These are phyloP conservation scores for Cyclocybe aegerita DNA, from an alignment of 768 basidiomycete genomes.

Conservation along the genomic window DNA sequence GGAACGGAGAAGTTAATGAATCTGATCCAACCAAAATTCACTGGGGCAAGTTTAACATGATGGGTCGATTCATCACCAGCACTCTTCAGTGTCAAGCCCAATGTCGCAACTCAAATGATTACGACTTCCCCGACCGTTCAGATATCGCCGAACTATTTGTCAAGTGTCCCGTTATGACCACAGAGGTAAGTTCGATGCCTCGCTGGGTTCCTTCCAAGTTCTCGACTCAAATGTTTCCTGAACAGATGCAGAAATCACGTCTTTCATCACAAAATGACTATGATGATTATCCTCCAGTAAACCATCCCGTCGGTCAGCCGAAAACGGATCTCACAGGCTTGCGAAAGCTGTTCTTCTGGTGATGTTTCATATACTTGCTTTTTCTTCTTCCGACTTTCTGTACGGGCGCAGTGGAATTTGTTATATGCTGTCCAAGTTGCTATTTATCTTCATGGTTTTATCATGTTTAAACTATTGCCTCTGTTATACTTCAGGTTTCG, in stretches of 20 bases:
- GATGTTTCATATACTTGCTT: conserved; percentile 13
- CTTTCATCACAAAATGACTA: conserved; percentile 53
- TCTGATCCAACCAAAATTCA: conserved; percentile 75
- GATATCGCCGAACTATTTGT: conserved; percentile 56
- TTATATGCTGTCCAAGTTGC: not conserved
- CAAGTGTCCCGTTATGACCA: conserved; percentile 62
- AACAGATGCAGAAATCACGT: conserved; percentile 66
- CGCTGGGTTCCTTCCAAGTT: not conserved
- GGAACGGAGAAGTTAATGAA: conserved; percentile 70
- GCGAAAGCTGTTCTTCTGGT: conserved; percentile 52
- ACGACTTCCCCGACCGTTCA: conserved; percentile 58
- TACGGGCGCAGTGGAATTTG: conserved; percentile 2
- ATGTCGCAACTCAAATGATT: conserved; percentile 59
- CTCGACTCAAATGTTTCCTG: conserved; percentile 1
- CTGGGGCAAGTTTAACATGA: conserved; percentile 95
- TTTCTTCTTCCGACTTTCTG: conserved; percentile 14
- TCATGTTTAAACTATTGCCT: not conserved
- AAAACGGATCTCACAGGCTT: conserved; percentile 43
- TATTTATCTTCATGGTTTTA: not conserved
- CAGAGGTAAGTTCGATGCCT: conserved; percentile 48
- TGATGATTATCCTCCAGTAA: conserved; percentile 35
- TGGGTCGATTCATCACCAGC: conserved; percentile 80
- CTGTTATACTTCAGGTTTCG: no score
- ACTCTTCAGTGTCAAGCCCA: conserved; percentile 79
- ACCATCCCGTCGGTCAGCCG: conserved; percentile 23